A percentile compares a stretch with the other conserved stretches of the same genome.
phyloP scores from a whole-genome alignment of 2,329 filamentous ascomycete species.

The Arthrinium phaeospermum region DNA sequence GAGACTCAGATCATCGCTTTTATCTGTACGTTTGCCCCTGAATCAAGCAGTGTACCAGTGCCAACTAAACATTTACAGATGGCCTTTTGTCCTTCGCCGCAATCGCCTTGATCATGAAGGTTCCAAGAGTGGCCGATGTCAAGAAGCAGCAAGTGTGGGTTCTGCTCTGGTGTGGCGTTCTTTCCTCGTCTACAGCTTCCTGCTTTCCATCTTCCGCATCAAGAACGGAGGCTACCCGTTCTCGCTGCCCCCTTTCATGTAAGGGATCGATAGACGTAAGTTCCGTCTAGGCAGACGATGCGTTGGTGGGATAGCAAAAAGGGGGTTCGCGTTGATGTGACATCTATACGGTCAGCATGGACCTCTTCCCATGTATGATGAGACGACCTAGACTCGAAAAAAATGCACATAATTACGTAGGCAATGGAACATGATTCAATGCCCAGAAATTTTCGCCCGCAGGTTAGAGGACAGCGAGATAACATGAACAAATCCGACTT shows the following conservation, averaged over 20 bases:
- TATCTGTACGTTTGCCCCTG: conserved; percentile 72
- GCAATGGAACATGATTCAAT: background rate
- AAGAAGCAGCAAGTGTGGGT: conserved; percentile 82
- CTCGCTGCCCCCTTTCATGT: conserved; percentile 87
- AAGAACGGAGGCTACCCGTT: conserved; percentile 98
- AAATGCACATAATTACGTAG: background rate
- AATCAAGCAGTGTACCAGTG: background rate
- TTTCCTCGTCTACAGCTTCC: conserved; percentile 92
- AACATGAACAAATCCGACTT: background rate
- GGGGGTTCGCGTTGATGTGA: background rate
- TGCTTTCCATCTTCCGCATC: conserved; percentile 89
- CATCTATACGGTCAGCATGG: background rate
- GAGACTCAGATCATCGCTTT: conserved; percentile 96
- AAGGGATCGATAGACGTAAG: conserved; percentile 27
- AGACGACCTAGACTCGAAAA: conserved; percentile 2
- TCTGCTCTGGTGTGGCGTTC: conserved; percentile 75
- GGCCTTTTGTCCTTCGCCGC: conserved; percentile 86
- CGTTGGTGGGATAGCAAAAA: conserved; percentile 7
- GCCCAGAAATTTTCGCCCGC: background rate
- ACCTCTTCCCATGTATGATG: background rate
- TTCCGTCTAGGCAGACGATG: background rate
- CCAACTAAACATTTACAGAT: conserved; percentile 40
- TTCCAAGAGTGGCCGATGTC: conserved; percentile 82
- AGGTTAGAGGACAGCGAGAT: background rate
- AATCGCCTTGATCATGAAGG: conserved; percentile 90